Base-by-base conservation (phyloP, 2,329 filamentous ascomycete species). In the Proliferodiscus dingleyae region DNA sequence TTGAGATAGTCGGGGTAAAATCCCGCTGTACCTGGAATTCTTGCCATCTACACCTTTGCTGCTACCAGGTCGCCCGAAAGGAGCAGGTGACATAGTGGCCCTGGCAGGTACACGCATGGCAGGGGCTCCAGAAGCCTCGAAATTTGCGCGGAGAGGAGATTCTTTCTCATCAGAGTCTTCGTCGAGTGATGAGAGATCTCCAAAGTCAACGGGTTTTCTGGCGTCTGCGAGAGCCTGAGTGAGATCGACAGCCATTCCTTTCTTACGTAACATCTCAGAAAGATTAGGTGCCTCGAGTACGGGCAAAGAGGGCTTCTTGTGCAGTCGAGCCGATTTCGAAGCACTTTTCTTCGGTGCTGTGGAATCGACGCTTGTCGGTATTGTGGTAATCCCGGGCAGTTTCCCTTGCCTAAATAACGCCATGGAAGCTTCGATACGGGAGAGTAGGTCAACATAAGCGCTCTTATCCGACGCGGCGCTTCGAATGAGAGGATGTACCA, bases 221-320 rank as follows among this genome's bases (percentile, higher is more conserved):
- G 78, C 78, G 55, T 83, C 79, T 42, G 68, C 68, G 40, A 84
- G 80, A 54, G 75, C 74, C 66, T 76, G 79, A 46, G 70, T 84
- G 58, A 77, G 71, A 57, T 87, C 75, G 41, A 80, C 72, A 49
- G 70, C 68, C 55, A 85, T 76, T 26, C 83, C 82, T 60, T 73
- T 76, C 51, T 69, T 74, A 55, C 78, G 71, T 66, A 89, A 71
- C 37, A 87, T 65, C 32, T 74, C 74, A 23, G 85, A 87, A 16
- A 90, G 71, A 64, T 86, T 75, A 11, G 85, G 85, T 13, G 80
- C 78, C 26, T 78, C 74, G 5, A 74, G 63, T 9, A 80, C 78
- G 41, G 72, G 72, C 44, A 73, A 67, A 58, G 81, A 80, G 32
- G 41, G 50, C 5, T 63, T 55, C n/a, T 49, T 51, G 37, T 45